Conservation (phyloP, 2,329 filamentous ascomycete genomes). For the Microascus cirrosus region DNA sequence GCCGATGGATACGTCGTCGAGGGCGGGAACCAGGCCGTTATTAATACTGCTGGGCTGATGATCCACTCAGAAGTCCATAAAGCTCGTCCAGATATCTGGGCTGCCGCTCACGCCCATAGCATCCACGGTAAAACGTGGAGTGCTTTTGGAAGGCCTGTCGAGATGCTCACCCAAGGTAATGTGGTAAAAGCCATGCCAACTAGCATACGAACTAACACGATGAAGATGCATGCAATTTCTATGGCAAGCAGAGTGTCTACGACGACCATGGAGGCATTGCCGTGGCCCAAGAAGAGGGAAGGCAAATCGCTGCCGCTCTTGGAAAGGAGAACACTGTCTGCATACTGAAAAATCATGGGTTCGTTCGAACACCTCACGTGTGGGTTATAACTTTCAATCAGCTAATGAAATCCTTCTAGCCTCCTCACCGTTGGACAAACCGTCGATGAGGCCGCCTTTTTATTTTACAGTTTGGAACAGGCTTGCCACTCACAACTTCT, state of each 20-base stretch:
- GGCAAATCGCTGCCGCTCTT: slow-evolving; percentile 43
- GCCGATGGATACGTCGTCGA: slow-evolving; percentile 47
- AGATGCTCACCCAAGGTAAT: slow-evolving; percentile 27
- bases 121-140: slow-evolving; percentile 48
- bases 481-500: slow-evolving; percentile 21
- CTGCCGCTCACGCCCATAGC: slow-evolving; percentile 49
- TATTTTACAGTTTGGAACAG: slow-evolving; percentile 33
- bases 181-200: no score
- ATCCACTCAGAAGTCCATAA: slow-evolving; percentile 52
- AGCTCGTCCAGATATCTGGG: slow-evolving; percentile 46
- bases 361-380: slow-evolving; percentile 14
- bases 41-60: slow-evolving; percentile 52
- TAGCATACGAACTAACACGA: slow-evolving; percentile 25
- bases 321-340: slow-evolving; percentile 38
- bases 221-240: slow-evolving; percentile 47
- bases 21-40: slow-evolving; percentile 38
- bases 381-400: no score
- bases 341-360: slow-evolving; percentile 53
- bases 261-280: slow-evolving; percentile 52
- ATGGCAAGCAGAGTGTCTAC: slow-evolving; percentile 47
- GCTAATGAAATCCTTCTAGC: no score
- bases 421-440: slow-evolving; percentile 47
- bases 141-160: slow-evolving; percentile 46
- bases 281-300: slow-evolving; percentile 47
- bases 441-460: slow-evolving; percentile 55